These are phyloP conservation scores for Nicotiana tabacum DNA, from an alignment of 257 asterid species.

Conservation along the genomic window DNA sequence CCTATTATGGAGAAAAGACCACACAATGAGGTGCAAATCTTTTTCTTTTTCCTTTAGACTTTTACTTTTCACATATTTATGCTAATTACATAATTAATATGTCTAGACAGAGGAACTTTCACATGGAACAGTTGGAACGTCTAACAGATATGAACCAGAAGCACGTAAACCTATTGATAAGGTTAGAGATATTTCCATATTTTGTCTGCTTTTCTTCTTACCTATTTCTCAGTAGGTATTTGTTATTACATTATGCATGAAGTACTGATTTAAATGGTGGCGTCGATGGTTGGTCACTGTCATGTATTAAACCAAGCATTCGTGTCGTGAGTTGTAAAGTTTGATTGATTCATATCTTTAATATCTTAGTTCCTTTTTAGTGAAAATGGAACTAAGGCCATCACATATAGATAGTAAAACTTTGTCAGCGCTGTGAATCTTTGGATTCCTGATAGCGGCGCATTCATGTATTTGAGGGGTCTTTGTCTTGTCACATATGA, in stretches of 20 bases:
- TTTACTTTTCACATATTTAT: background rate
- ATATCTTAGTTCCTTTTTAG: background rate
- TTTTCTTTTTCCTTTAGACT: background rate
- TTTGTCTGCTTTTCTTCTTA: background rate
- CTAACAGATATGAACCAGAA: constrained; percentile 67
- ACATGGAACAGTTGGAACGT: constrained; percentile 60
- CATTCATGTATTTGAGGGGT: background rate
- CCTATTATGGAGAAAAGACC: constrained; percentile 8
- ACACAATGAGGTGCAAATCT: background rate
- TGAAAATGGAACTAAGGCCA: background rate
- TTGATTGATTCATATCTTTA: background rate
- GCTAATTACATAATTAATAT: background rate
- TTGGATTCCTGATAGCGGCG: background rate
- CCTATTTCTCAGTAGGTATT: background rate
- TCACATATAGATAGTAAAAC: background rate
- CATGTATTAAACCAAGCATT: background rate
- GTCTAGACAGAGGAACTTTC: constrained; percentile 70
- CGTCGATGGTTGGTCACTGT: background rate
- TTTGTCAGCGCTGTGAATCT: background rate
- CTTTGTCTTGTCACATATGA: background rate
- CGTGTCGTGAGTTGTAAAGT: background rate
- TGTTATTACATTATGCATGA: background rate
- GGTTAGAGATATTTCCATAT: constrained; percentile 36
- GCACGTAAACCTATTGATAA: constrained; percentile 58
- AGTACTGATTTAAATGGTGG: background rate